Evolutionary conservation across 371 early-diverging fungal species (phyloP).

Genomic region (Gilbertella persicaria): DNA sequence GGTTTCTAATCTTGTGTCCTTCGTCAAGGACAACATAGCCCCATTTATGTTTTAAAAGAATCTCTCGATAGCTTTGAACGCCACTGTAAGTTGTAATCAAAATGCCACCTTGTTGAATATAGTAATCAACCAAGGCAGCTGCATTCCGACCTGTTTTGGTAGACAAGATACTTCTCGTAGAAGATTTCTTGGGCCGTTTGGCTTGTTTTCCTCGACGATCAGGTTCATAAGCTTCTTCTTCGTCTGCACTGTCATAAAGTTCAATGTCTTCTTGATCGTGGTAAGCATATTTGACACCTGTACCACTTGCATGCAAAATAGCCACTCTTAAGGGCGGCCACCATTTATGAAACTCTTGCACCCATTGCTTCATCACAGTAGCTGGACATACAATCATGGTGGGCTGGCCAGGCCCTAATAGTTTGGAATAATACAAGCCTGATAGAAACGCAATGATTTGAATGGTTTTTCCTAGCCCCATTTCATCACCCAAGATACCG

Average conservation of each 20-base stretch:
- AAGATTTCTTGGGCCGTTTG: conserved; percentile 23
- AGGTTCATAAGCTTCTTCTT: conserved; percentile 40
- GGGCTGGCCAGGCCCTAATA: conserved; percentile 54
- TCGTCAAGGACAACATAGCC: conserved; percentile 96
- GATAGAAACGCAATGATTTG: conserved; percentile 89
- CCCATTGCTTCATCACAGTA: conserved; percentile 96
- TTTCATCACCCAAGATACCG: conserved; percentile 98
- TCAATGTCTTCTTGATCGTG: not conserved
- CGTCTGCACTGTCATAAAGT: conserved; percentile 17
- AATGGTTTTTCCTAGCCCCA: conserved; percentile 98
- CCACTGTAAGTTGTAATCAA: conserved; percentile 89
- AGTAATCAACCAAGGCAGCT: conserved; percentile 35
- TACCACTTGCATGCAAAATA: conserved; percentile 85
- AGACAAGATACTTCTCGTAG: conserved; percentile 18
- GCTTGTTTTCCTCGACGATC: conserved; percentile 33
- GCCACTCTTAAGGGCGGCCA: conserved; percentile 93
- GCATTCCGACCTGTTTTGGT: conserved; percentile 46
- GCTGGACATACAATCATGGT: conserved; percentile 92
- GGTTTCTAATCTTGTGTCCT: conserved; percentile 98
- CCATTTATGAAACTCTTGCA: conserved; percentile 93
- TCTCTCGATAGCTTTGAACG: conserved; percentile 68
- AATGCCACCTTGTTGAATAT: conserved; percentile 66
- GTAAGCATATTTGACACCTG: conserved; percentile 49
- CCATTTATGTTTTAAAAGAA: conserved; percentile 77
- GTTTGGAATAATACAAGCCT: conserved; percentile 62